Evolutionary conservation across 2,329 filamentous ascomycete genomes (phyloP).

Genomic region (Plenodomus lindquistii): DNA sequence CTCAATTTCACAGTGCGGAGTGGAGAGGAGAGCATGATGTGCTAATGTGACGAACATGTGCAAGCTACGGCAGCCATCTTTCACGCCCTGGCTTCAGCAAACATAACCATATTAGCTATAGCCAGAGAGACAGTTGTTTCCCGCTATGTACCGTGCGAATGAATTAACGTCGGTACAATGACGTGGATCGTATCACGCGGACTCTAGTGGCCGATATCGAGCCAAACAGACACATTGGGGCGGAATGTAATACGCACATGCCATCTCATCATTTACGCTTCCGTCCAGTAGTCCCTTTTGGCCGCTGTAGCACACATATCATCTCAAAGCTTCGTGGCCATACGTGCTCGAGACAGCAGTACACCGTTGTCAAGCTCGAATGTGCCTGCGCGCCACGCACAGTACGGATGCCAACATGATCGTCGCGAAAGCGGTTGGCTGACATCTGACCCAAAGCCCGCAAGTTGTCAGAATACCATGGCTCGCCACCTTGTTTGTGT

Average conservation of each 20-base stretch:
- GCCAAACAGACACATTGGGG: neutral
- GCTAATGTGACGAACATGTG: neutral
- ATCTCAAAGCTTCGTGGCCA: neutral
- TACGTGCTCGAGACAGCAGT: neutral
- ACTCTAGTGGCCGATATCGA: neutral
- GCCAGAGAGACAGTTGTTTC: neutral
- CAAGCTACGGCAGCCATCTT: neutral
- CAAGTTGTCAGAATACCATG: neutral
- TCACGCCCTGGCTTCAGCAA: too few relatives aligned
- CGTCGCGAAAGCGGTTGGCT: neutral
- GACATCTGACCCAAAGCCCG: neutral
- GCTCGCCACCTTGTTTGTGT: neutral
- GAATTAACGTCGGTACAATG: neutral
- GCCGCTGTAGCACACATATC: too few relatives aligned
- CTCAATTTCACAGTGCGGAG: neutral
- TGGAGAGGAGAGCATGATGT: neutral
- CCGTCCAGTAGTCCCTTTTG: too few relatives aligned
- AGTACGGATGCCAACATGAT: neutral
- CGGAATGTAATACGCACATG: neutral
- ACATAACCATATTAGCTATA: too few relatives aligned
- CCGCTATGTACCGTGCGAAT: neutral
- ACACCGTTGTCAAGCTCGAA: neutral
- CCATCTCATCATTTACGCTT: neutral
- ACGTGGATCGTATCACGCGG: neutral
- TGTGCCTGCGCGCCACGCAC: neutral